Conservation (phyloP, 2,329 filamentous ascomycete species). For the Byssoonygena ceratinophila region DNA sequence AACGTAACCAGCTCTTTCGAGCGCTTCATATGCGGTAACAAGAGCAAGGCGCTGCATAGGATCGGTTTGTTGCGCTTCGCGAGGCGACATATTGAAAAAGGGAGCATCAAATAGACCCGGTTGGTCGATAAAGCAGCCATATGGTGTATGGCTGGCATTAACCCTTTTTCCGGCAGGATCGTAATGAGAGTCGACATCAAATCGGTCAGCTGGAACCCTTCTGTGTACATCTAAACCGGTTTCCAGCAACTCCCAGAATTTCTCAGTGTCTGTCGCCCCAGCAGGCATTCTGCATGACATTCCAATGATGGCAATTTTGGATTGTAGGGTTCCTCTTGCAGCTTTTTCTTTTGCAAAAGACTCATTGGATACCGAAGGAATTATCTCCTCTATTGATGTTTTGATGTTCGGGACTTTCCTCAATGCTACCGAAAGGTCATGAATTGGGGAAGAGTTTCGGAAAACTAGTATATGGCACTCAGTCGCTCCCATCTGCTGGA, state of each 20-base stretch:
- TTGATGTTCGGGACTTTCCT: neutral
- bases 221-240: slow-evolving; percentile 22
- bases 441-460: slow-evolving; percentile 22
- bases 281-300: slow-evolving; percentile 6
- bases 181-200: slow-evolving; percentile 23
- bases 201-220: slow-evolving; percentile 27
- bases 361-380: neutral
- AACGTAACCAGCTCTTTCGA: slow-evolving; percentile 71
- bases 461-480: slow-evolving; percentile 22
- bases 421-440: slow-evolving; percentile 21
- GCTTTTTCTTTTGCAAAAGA: neutral
- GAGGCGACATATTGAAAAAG: slow-evolving; percentile 45
- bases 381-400: slow-evolving; percentile 17
- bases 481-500: slow-evolving; percentile 12
- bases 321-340: neutral
- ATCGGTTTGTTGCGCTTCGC: slow-evolving; percentile 69
- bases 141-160: slow-evolving; percentile 19
- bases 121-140: slow-evolving; percentile 17
- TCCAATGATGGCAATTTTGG: slow-evolving; percentile 12
- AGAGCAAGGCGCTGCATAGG: slow-evolving; percentile 70
- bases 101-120: slow-evolving; percentile 23
- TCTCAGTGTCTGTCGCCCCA: slow-evolving; percentile 19
- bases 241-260: slow-evolving; percentile 30
- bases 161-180: slow-evolving; percentile 16
- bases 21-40: slow-evolving; percentile 66